These are phyloP conservation scores for Sporothrix schenckii DNA, from an alignment of 2,329 filamentous ascomycete genomes.

Conservation along the genomic window DNA sequence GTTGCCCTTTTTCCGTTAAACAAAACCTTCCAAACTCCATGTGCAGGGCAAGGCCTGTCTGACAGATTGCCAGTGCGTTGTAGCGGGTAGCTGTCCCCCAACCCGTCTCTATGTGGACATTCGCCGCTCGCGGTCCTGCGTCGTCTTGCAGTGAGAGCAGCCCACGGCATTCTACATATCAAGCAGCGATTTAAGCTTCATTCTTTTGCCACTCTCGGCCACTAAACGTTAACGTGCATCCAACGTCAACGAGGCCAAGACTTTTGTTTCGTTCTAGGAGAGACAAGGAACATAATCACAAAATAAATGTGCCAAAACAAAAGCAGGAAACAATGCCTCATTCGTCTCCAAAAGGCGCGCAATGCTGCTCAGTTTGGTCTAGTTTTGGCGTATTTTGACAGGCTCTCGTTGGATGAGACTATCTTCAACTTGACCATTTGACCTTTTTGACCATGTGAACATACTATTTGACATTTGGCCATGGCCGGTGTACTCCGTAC, in stretches of 20 bases:
- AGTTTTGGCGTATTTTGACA: constrained; percentile 21
- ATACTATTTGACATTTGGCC: background rate
- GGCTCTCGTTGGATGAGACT: background rate
- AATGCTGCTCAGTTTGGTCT: constrained; percentile 31
- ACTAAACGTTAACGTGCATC: constrained; percentile 10
- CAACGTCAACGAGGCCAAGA: background rate
- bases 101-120: constrained; percentile 10
- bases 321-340: background rate
- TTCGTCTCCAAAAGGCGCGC: constrained; percentile 21
- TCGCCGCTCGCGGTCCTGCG: constrained; percentile 2
- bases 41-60: constrained; percentile 17
- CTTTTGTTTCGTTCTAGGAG: no score
- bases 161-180: background rate
- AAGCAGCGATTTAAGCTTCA: background rate
- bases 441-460: background rate
- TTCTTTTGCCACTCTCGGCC: constrained; percentile 4
- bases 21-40: constrained; percentile 14
- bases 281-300: background rate
- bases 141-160: background rate
- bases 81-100: background rate
- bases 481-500: background rate
- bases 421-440: no score
- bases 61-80: background rate
- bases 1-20: background rate
- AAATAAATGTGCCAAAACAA: background rate